Conservation (phyloP, 225 moss, liverwort and hornwort genomes). For the Climacium dendroides region DNA sequence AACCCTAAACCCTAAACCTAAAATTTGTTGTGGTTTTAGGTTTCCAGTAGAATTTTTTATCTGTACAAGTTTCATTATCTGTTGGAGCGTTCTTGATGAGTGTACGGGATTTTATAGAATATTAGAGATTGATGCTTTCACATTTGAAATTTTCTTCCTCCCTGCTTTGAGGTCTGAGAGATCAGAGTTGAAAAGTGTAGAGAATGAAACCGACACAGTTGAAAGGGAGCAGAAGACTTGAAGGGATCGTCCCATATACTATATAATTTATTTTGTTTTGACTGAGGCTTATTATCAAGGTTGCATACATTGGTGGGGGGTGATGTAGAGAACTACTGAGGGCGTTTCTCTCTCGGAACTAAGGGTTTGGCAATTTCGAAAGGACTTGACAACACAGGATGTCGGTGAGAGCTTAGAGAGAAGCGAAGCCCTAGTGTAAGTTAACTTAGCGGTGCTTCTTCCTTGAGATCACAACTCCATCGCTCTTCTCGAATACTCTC, state of each 20-base stretch:
- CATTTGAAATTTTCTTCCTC: neutral
- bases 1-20: no score
- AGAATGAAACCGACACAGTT: neutral
- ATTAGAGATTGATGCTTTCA: neutral
- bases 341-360: neutral
- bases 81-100: neutral
- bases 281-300: neutral
- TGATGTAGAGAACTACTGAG: neutral
- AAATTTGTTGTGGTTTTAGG: neutral
- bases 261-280: neutral
- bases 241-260: neutral
- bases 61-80: neutral
- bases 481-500: neutral
- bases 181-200: neutral
- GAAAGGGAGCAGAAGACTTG: neutral
- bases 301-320: neutral
- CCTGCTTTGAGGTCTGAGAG: neutral
- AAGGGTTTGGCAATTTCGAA: neutral
- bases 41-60: neutral
- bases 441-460: neutral
- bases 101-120: neutral
- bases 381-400: neutral
- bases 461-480: neutral
- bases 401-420: neutral
- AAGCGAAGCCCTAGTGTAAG: neutral